Evolutionary conservation across 495 filamentous ascomycete genomes (phyloP).

Genomic region (Achaetomiella virescens): DNA sequence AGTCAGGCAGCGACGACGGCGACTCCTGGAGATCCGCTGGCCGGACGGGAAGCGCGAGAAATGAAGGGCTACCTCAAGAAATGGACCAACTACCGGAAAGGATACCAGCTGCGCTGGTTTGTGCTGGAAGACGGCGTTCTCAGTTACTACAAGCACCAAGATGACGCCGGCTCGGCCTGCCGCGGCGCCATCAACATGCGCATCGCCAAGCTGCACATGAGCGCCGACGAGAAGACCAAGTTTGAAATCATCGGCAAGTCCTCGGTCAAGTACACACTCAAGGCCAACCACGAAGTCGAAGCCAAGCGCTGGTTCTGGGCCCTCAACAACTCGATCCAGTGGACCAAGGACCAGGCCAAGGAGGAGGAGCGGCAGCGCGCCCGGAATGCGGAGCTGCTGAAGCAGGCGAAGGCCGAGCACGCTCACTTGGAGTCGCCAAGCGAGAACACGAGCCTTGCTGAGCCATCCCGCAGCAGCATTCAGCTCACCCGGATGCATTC

Average conservation of each 20-base stretch:
- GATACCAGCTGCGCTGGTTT: slow-evolving; percentile 96
- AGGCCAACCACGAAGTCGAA: slow-evolving; percentile 92
- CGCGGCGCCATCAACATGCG: slow-evolving; percentile 98
- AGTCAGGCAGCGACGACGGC: slow-evolving; percentile 52
- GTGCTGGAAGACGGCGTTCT: slow-evolving; percentile 95
- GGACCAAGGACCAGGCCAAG: slow-evolving; percentile 92
- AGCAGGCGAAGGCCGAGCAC: slow-evolving; percentile 53
- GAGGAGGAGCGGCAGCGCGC: slow-evolving; percentile 72
- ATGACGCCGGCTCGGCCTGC: slow-evolving; percentile 87
- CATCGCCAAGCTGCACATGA: slow-evolving; percentile 91
- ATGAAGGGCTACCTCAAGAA: slow-evolving; percentile 99
- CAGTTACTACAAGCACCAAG: slow-evolving; percentile 99
- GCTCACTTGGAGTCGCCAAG: slow-evolving; percentile 40
- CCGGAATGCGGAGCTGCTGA: slow-evolving; percentile 67
- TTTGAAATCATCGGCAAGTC: slow-evolving; percentile 98
- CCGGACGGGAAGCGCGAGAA: slow-evolving; percentile 80
- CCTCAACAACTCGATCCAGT: slow-evolving; percentile 96
- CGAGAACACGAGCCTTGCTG: slow-evolving; percentile 46
- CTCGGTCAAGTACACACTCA: slow-evolving; percentile 96
- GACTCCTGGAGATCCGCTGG: slow-evolving; percentile 56
- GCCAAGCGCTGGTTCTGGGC: slow-evolving; percentile 97
- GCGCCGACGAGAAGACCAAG: slow-evolving; percentile 89
- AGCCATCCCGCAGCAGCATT: slow-evolving; percentile 39
- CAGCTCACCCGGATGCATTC: slow-evolving; percentile 41
- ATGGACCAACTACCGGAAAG: slow-evolving; percentile 97